These are phyloP conservation scores for Primulina huaijiensis DNA, from an alignment of 257 asterid genomes.

Conservation along the genomic window DNA sequence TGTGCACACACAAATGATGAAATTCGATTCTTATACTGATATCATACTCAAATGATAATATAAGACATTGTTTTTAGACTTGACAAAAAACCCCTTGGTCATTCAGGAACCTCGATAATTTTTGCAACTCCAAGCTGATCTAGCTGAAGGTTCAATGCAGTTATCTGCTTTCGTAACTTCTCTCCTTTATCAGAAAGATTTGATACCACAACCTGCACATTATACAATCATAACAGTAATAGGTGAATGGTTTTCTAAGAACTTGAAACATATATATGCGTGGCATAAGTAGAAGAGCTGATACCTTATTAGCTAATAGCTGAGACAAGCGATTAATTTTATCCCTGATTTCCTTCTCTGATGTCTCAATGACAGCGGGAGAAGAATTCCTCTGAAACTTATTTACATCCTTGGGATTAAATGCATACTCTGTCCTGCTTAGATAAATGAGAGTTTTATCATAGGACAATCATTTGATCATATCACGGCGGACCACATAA, in stretches of 20 bases:
- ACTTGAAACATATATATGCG: background rate
- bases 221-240: background rate
- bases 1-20: no score
- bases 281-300: background rate
- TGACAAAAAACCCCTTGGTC: background rate
- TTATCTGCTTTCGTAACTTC: slow-evolving; percentile 56
- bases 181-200: slow-evolving; percentile 75
- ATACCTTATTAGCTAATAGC: slow-evolving; percentile 54
- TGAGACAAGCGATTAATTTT: slow-evolving; percentile 54
- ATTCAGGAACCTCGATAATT: slow-evolving; percentile 27
- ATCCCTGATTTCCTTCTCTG: slow-evolving; percentile 60
- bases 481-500: background rate
- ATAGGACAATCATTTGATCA: slow-evolving; percentile 10
- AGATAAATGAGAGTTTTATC: slow-evolving; percentile 15
- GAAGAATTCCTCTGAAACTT: slow-evolving; percentile 37
- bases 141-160: slow-evolving; percentile 48
- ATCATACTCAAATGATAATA: background rate
- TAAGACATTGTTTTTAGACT: background rate
- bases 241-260: background rate
- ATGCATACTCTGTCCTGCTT: slow-evolving; percentile 64
- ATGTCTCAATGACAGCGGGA: slow-evolving; percentile 41
- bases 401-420: slow-evolving; percentile 76
- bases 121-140: slow-evolving; percentile 36
- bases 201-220: slow-evolving; percentile 48
- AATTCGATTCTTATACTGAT: no score